phyloP scores from a whole-genome alignment of 2,329 filamentous ascomycete genomes.

The Orbilia quercus region DNA sequence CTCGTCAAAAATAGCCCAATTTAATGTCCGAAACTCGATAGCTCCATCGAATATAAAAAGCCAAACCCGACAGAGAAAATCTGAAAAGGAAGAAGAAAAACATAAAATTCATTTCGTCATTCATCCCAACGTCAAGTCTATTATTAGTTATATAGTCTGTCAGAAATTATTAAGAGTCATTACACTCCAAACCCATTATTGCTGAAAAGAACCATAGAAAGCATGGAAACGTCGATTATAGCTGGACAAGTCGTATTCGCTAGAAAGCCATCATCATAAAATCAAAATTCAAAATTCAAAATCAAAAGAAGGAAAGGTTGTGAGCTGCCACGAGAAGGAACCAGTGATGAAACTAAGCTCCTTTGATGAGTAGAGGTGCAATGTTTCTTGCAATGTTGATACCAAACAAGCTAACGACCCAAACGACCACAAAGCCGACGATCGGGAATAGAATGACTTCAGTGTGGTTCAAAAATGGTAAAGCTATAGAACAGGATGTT shows the following conservation, averaged over 20 bases:
- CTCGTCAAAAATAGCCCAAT: conserved; percentile 50
- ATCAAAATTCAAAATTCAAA: conserved; percentile 17
- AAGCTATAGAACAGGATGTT: conserved; percentile 63
- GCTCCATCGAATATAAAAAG: neutral
- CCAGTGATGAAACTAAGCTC: conserved; percentile 14
- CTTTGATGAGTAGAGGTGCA: conserved; percentile 55
- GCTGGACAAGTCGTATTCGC: conserved; percentile 31
- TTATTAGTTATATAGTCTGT: conserved; percentile 10
- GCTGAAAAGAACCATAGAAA: conserved; percentile 11
- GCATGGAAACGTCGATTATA: conserved; percentile 22
- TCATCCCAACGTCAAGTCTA: conserved; percentile 18
- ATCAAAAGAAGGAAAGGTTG: neutral
- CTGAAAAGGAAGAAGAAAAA: conserved; percentile 18
- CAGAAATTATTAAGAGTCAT: conserved; percentile 9
- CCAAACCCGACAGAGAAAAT: neutral
- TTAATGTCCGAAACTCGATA: conserved; percentile 46
- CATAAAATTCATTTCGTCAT: neutral
- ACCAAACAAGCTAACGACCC: conserved; percentile 67
- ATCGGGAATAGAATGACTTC: conserved; percentile 74
- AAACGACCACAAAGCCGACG: conserved; percentile 71
- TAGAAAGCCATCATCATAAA: conserved; percentile 31
- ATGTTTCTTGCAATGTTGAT: conserved; percentile 60
- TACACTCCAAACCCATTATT: conserved; percentile 4
- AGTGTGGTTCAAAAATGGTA: conserved; percentile 75
- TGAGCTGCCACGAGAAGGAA: neutral